phyloP scores from a whole-genome alignment of 2,329 filamentous ascomycete genomes.

The Trichoderma polysporum region DNA sequence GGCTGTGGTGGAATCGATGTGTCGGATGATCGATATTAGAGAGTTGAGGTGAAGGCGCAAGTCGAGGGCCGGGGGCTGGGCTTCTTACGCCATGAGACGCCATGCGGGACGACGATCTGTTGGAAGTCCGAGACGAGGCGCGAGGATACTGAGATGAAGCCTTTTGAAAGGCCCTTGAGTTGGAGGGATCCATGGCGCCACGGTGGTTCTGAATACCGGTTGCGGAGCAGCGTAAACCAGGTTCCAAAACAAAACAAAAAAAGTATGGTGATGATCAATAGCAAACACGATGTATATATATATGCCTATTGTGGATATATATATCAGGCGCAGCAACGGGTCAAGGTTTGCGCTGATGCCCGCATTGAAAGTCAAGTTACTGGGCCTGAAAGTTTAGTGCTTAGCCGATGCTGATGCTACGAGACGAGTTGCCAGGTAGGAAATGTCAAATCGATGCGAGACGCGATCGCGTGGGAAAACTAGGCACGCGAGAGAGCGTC shows the following conservation, averaged over 20 bases:
- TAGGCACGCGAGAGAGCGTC: background rate
- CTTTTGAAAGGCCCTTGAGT: constrained; percentile 28
- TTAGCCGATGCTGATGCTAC: background rate
- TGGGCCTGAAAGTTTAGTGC: background rate
- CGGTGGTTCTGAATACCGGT: background rate
- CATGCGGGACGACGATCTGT: constrained; percentile 40
- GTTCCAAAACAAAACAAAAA: background rate
- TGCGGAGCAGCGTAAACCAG: background rate
- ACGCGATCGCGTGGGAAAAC: constrained; percentile 1
- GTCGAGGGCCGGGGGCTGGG: constrained; percentile 43
- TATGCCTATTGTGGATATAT: background rate
- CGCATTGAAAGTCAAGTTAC: constrained; percentile 15
- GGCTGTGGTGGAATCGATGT: constrained; percentile 40
- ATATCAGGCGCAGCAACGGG: background rate
- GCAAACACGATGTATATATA: background rate
- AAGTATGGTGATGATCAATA: background rate
- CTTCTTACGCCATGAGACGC: constrained; percentile 45
- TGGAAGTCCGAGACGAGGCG: constrained; percentile 48
- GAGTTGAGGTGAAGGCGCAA: constrained; percentile 38
- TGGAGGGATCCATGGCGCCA: constrained; percentile 34
- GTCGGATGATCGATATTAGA: constrained; percentile 37
- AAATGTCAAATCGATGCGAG: background rate
- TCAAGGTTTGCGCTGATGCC: constrained; percentile 15
- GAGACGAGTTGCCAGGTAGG: background rate
- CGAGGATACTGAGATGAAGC: constrained; percentile 39